phyloP scores from a whole-genome alignment of 257 asterid species.

The Anisodus tanguticus region DNA sequence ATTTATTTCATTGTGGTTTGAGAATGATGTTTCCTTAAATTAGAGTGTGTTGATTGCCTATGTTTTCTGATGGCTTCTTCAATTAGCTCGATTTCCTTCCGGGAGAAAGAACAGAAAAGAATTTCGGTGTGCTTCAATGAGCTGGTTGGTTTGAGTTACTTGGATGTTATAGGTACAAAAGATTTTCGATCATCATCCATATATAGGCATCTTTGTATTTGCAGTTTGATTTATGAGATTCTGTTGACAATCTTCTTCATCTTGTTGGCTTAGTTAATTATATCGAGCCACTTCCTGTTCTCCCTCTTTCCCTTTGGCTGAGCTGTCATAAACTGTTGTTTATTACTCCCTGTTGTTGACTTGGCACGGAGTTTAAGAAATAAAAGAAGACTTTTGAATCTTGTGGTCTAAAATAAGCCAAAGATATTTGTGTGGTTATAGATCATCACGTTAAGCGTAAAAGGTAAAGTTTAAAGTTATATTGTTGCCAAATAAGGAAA shows the following conservation, averaged over 20 bases:
- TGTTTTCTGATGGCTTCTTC: conserved; percentile 2
- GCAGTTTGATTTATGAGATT: conserved; percentile 7
- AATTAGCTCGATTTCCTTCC: neutral
- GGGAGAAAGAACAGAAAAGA: neutral
- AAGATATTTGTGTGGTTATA: too few relatives aligned
- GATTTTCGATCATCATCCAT: neutral
- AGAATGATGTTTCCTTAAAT: neutral
- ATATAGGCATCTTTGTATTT: neutral
- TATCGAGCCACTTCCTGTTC: neutral
- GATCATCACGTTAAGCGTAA: too few relatives aligned
- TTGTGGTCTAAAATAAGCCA: too few relatives aligned
- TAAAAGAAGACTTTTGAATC: too few relatives aligned
- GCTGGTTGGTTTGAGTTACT: conserved; percentile 13
- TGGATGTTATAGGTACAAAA: neutral
- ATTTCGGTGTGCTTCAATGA: neutral
- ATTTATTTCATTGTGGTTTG: neutral
- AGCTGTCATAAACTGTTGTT: neutral
- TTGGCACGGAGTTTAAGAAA: too few relatives aligned
- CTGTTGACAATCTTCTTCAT: neutral
- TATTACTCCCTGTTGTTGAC: neutral
- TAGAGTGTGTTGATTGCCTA: conserved; percentile 8
- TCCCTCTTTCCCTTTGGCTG: neutral
- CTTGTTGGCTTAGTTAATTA: neutral
- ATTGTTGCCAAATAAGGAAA: too few relatives aligned
- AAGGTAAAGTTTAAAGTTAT: too few relatives aligned